Base-by-base conservation (phyloP, 805 yeast species). In the Scheffersomyces lignosus region DNA sequence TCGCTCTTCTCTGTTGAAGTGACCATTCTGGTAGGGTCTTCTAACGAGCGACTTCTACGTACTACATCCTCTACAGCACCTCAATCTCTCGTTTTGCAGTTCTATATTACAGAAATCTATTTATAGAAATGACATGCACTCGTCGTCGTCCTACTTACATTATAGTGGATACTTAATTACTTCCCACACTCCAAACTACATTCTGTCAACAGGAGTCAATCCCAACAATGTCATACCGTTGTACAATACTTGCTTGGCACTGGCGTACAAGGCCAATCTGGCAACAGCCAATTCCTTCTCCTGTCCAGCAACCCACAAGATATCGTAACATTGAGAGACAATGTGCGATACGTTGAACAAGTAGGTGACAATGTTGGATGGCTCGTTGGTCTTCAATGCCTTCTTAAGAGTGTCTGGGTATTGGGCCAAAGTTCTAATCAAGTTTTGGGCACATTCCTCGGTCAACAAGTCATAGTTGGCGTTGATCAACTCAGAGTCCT, bases 121-220 rank as follows among this genome's bases (percentile, higher is more conserved):
- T n/a, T n/a, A n/a, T n/a, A n/a, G n/a, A n/a, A n/a, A n/a, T n/a
- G n/a, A n/a, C n/a, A n/a, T n/a, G n/a, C n/a, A n/a, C n/a, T n/a
- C n/a, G n/a, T n/a, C n/a, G n/a, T n/a, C n/a, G n/a, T n/a, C n/a
- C n/a, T n/a, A n/a, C n/a, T n/a, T n/a, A n/a, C n/a, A n/a, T n/a
- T n/a, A n/a, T n/a, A n/a, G n/a, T n/a, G n/a, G n/a, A n/a, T n/a
- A n/a, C n/a, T n/a, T n/a, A n/a, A n/a, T n/a, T n/a, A n/a, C n/a
- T n/a, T n/a, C n/a, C n/a, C n/a, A n/a, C n/a, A n/a, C n/a, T n/a
- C n/a, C n/a, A n/a, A n/a, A n/a, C 67, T 73, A 91, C 98, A 91
- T 91, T 78, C 98, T 83, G 54, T 91, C 96, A 44, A 93, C 98
- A n/a, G 99, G 98, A 30, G 97, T 89, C 60, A 93, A 75, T 39